Evolutionary conservation across 2,329 filamentous ascomycete genomes (phyloP), one percentile per base, ranked within the genome.

Genomic region (Metarhizium album): DNA sequence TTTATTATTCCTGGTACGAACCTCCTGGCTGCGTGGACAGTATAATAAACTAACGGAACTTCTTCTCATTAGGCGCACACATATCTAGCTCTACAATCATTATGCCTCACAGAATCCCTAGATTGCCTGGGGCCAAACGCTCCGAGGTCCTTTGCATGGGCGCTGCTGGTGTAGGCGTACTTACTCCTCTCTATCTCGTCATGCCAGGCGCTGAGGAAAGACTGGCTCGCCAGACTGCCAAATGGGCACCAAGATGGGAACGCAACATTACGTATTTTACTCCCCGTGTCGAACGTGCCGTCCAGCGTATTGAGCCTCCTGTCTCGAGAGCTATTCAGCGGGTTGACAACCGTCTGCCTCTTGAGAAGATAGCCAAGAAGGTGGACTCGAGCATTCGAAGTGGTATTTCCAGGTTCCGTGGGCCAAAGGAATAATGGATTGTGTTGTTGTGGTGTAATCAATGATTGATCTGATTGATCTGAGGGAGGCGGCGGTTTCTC

Each of bases 241-340:
- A 74, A 58, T 81, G 78, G 78, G 78, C 78, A 3, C 76, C 77
- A 18, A 73, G 75, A 51, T 82, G 78, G 78, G 77, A 81, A 64
- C 69, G 71, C 49, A 79, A 78, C 64, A 73, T 80, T 60, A 72
- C 67, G 55, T 75, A 74, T 67, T 74, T 80, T 61, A 65, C 68
- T 8, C 64, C 68, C n/a, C 72, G 73, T 16, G 70, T 71, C 27
- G 70, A 74, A 62, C 65, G 67, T 20, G 66, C 71, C 47, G 69
- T 76, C 40, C 72, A 74, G 56, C 70, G 73, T 48, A 68, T 77
- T 49, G 68, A 76, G 60, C 75, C 74, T 2, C 73, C 70, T 20
- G 60, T 76, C 48, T 63, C 71, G 49, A 67, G 65, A 52, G 69
- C 71, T 46, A 68, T 78, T 29, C 67, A 71, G 61, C 64, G 61